Base-by-base conservation (phyloP, 2,329 filamentous ascomycete genomes). In the Fusarium paranaense region DNA sequence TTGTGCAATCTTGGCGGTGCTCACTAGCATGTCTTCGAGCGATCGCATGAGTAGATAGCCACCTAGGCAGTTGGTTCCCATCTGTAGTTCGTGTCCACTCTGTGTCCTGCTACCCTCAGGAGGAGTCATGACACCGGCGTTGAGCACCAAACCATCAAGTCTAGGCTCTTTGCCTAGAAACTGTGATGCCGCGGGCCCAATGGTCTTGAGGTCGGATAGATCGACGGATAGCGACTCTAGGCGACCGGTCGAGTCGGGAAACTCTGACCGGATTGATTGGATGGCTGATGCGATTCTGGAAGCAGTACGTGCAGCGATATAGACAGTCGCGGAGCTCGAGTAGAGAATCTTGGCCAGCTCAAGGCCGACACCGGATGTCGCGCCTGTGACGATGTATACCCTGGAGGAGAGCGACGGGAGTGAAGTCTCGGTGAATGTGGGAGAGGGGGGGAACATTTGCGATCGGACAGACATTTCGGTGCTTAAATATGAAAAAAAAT, bases 331-430 rank as follows among this genome's bases (percentile, higher is more conserved):
- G n/a, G 63, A 71, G 13, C 57, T 57, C 0, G 63, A 76, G 62
- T 73, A 76, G 16, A 74, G 63, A 5, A 76, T 73, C 33, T 76
- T 76, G 11, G 73, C 59, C 3, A 76, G 59, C 27, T 76, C 69
- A 8, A 73, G 50, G 6, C 71, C 73, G 40, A 76, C 66, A 6
- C 62, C 70, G 16, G 72, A 74, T 22, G 75, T 74, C 56, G 72
- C 70, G 20, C 74, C 68, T 3, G 75, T 76, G 38, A 75, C 60
- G 45, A 77, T 73, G 62, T 73, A 75, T 25, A 73, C 62, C 40
- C 64, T 57, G 18, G 66, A 72, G 38, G 56, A 52, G 7, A 74
- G 64, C 1, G 40, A 67, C 3, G 72, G 62, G 9, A 76, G 61
- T n/a, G 66, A 73, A 3, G 42, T 18, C 42, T 73, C 74, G 18